These are phyloP conservation scores for Xylaria cubensis DNA, from an alignment of 495 filamentous ascomycete genomes.

Conservation along the genomic window DNA sequence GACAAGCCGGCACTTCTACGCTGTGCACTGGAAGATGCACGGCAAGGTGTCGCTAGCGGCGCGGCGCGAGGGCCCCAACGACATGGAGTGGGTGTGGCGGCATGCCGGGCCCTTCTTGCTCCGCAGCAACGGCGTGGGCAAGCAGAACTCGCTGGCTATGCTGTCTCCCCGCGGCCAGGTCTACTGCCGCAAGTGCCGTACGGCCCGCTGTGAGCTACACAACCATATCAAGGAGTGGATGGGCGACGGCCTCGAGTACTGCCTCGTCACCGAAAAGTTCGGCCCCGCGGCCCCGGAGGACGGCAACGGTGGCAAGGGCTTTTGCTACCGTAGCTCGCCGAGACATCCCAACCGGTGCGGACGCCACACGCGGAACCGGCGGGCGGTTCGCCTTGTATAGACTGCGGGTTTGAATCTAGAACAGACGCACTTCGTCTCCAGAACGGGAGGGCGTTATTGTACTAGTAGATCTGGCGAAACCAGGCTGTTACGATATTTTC, in stretches of 20 bases:
- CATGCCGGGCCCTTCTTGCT: conserved; percentile 48
- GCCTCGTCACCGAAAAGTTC: conserved; percentile 57
- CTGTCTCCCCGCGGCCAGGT: conserved; percentile 53
- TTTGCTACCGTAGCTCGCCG: conserved; percentile 58
- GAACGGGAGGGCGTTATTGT: background rate
- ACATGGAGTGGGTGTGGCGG: conserved; percentile 63
- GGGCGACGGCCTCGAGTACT: conserved; percentile 56
- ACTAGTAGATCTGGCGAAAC: background rate
- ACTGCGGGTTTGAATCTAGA: background rate
- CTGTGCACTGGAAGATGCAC: conserved; percentile 57
- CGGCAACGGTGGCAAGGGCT: conserved; percentile 44
- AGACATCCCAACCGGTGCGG: conserved; percentile 56
- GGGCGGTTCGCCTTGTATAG: conserved; percentile 32
- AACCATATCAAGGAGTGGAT: conserved; percentile 61
- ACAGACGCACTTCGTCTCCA: background rate
- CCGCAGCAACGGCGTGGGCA: conserved; percentile 24
- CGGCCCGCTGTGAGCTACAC: conserved; percentile 60
- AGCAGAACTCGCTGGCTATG: conserved; percentile 45
- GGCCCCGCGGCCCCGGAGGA: conserved; percentile 44
- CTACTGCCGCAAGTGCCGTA: conserved; percentile 59
- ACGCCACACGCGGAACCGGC: conserved; percentile 47
- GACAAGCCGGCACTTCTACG: conserved; percentile 57
- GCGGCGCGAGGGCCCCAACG: conserved; percentile 59
- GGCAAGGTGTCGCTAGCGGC: conserved; percentile 56
- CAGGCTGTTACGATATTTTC: background rate